Conservation (phyloP, 2,329 filamentous ascomycete species). For the Tolypocladium album region DNA sequence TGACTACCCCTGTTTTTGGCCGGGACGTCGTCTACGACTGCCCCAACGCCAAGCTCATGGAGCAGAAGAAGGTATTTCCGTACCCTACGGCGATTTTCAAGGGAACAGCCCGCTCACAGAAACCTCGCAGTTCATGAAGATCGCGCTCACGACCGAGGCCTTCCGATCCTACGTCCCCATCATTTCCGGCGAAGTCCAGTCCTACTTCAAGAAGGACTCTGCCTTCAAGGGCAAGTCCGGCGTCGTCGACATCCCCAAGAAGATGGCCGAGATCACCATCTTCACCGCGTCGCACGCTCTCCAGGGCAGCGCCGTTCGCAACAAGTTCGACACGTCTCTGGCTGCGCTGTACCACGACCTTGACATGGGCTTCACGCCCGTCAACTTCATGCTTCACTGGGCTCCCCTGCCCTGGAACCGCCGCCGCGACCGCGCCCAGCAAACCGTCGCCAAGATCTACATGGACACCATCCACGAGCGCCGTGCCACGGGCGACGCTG, state of each 20-base stretch:
- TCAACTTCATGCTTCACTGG: constrained; percentile 89
- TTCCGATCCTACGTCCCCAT: constrained; percentile 68
- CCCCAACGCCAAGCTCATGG: constrained; percentile 86
- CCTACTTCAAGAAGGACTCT: constrained; percentile 59
- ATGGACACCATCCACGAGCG: constrained; percentile 71
- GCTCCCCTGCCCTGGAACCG: constrained; percentile 81
- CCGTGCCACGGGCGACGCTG: constrained; percentile 38
- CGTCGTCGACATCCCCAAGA: constrained; percentile 59
- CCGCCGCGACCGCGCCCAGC: constrained; percentile 67
- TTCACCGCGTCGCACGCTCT: constrained; percentile 81
- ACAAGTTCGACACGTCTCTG: constrained; percentile 69
- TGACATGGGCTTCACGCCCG: constrained; percentile 78
- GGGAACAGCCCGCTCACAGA: constrained; percentile 6
- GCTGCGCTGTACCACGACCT: constrained; percentile 79
- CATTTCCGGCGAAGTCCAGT: constrained; percentile 63
- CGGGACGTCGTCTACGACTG: constrained; percentile 85
- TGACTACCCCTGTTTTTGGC: constrained; percentile 66
- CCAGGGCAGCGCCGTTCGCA: constrained; percentile 74
- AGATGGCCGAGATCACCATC: constrained; percentile 79
- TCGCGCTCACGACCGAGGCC: constrained; percentile 63
- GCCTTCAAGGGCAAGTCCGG: constrained; percentile 60
- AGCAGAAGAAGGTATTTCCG: constrained; percentile 73
- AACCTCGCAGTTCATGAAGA: constrained; percentile 59
- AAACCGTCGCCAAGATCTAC: constrained; percentile 72
- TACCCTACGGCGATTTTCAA: neutral